A percentile compares a stretch with the other conserved stretches of the same genome.
phyloP scores from a whole-genome alignment of 2,329 filamentous ascomycete species.

The Colletotrichum musae region DNA sequence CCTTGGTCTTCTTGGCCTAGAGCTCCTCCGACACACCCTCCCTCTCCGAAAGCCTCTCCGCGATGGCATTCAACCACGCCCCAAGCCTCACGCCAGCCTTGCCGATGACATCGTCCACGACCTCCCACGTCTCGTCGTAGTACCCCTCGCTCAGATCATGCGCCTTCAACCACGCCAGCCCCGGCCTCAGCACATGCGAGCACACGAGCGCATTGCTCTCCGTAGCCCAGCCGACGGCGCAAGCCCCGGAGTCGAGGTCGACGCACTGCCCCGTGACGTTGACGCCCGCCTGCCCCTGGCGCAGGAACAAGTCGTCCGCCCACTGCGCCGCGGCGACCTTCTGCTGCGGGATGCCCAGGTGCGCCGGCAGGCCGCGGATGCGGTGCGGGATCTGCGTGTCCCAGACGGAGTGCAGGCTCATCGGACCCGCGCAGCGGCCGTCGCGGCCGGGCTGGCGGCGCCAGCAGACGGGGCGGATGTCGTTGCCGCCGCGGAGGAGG shows the following conservation, averaged over 20 bases:
- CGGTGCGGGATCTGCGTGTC: conserved; percentile 40
- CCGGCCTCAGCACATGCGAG: conserved; percentile 33
- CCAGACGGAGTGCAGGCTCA: conserved; percentile 41
- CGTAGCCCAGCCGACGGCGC: conserved; percentile 30
- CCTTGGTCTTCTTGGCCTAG: conserved; percentile 6
- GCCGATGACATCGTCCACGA: conserved; percentile 38
- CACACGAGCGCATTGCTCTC: conserved; percentile 38
- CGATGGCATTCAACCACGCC: conserved; percentile 38
- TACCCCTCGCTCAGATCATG: conserved; percentile 38
- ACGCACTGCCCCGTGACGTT: conserved; percentile 30
- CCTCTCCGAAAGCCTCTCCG: conserved; percentile 16
- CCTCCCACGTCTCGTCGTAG: conserved; percentile 37
- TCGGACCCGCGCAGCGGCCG: conserved; percentile 34
- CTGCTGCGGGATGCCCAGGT: conserved; percentile 28
- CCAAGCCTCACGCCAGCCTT: conserved; percentile 36
- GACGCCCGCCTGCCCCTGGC: conserved; percentile 21
- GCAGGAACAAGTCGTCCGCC: conserved; percentile 29
- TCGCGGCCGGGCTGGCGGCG: conserved; percentile 25
- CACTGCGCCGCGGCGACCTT: conserved; percentile 35
- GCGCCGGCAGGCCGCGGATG: conserved; percentile 35
- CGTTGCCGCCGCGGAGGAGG: conserved; percentile 41
- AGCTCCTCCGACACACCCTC: conserved; percentile 25
- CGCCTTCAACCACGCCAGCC: conserved; percentile 24
- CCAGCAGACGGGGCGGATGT: conserved; percentile 41
- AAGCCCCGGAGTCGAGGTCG: conserved; percentile 20